A percentile compares a stretch with the other conserved stretches of the same genome.
Evolutionary conservation across 2,329 filamentous ascomycete species (phyloP).

Genomic region (Apiospora hydei): DNA sequence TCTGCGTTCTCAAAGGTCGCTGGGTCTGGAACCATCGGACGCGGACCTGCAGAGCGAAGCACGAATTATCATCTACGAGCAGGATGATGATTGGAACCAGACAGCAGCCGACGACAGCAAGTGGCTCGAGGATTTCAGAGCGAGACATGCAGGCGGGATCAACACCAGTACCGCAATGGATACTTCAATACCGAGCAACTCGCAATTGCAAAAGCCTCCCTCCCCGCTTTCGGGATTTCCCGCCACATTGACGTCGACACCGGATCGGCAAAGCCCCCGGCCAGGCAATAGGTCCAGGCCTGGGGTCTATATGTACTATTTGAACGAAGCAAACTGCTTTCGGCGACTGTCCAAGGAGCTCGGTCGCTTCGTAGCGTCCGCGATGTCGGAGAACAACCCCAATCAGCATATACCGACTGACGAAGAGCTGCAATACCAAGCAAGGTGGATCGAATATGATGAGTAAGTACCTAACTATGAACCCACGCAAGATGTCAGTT

Average conservation of each 20-base stretch:
- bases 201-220: slow-evolving; percentile 28
- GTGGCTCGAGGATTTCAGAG: slow-evolving; percentile 62
- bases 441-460: slow-evolving; percentile 68
- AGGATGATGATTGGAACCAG: slow-evolving; percentile 69
- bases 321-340: slow-evolving; percentile 69
- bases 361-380: slow-evolving; percentile 57
- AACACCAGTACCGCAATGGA: slow-evolving; percentile 33
- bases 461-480: slow-evolving; percentile 53
- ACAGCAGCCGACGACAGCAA: slow-evolving; percentile 64
- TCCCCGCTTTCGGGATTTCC: slow-evolving; percentile 26
- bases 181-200: slow-evolving; percentile 29
- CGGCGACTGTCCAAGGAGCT: slow-evolving; percentile 62
- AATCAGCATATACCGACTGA: slow-evolving; percentile 65
- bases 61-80: slow-evolving; percentile 65
- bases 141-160: slow-evolving; percentile 47
- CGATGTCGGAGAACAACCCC: slow-evolving; percentile 67
- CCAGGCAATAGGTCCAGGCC: slow-evolving; percentile 7
- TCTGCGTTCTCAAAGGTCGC: slow-evolving; percentile 51
- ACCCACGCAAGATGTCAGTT: not conserved
- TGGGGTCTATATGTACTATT: slow-evolving; percentile 49
- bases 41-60: slow-evolving; percentile 63
- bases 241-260: slow-evolving; percentile 1
- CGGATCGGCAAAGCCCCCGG: slow-evolving; percentile 21
- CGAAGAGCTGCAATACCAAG: slow-evolving; percentile 69
- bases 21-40: slow-evolving; percentile 59